Evolutionary conservation across 345 rosid species (phyloP), one percentile per base, ranked within the genome.

Genomic region (Bruguiera sexangula): DNA sequence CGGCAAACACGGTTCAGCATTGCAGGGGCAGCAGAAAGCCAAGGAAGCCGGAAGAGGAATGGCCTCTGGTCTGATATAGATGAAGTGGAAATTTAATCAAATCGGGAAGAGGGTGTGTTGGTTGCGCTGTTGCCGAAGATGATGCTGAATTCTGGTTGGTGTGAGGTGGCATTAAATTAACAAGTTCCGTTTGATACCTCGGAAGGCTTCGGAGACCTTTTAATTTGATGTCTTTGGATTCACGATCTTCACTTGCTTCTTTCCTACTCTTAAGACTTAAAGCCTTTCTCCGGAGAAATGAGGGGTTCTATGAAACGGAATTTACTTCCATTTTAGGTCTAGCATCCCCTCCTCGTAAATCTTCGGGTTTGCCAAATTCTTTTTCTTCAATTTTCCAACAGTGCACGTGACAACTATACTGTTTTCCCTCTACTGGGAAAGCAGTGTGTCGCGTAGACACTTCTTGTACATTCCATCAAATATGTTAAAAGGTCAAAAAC

Each of bases 11-110:
- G n/a, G n/a, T n/a, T n/a, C n/a, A n/a, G n/a, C n/a, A n/a, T n/a
- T n/a, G n/a, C n/a, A n/a, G n/a, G n/a, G n/a, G n/a, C n/a, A n/a
- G n/a, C n/a, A n/a, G n/a, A n/a, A n/a, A 80, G 74, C 94, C 94
- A 86, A 22, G 94, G 91, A 54, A 89, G 80, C 51, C 85, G 80
- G 71, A 84, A 84, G 22, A 88, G 85, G 62, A 84, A 79, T 65
- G 63, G 84, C 71, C 85, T 78, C 62, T 70, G 86, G 0, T 85
- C 83, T 27, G 79, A 86, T 83, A 5, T 75, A 26, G 63, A 66
- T 43, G 10, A 66, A 29, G 16, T 30, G 9, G 7, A 65, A 4
- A 53, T 43, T 9, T 29, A 43, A 32, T 30, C 3, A 59, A 26
- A 61, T 62, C 16, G 60, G 20, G 62, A 58, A 31, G 19, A 62